These are phyloP conservation scores for Bacidia gigantensis DNA, from an alignment of 495 filamentous ascomycete species.

Conservation along the genomic window DNA sequence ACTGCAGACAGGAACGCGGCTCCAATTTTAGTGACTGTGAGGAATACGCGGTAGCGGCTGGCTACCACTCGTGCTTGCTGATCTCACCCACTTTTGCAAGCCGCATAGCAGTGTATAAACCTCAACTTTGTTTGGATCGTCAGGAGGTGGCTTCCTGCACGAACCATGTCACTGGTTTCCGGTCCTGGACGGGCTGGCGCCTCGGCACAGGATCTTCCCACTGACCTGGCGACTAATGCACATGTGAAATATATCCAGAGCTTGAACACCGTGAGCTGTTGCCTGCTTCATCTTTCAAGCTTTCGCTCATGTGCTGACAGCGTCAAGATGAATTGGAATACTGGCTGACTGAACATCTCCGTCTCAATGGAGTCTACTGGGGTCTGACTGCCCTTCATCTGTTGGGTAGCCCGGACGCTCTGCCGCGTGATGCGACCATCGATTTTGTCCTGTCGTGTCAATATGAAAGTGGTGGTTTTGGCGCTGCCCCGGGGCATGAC, in stretches of 20 bases:
- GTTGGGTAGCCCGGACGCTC: constrained; percentile 61
- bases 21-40: not conserved
- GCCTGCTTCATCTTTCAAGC: not conserved
- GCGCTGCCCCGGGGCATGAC: constrained; percentile 86
- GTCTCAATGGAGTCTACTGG: constrained; percentile 93
- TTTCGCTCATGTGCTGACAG: constrained; percentile 28
- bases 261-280: constrained; percentile 60
- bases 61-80: not conserved
- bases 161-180: constrained; percentile 45
- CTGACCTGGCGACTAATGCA: constrained; percentile 53
- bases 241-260: constrained; percentile 92
- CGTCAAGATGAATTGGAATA: constrained; percentile 89
- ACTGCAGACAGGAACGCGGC: not conserved
- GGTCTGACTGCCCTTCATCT: constrained; percentile 80
- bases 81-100: not conserved
- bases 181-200: constrained; percentile 44
- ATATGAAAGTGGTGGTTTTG: constrained; percentile 76
- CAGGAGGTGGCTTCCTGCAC: not conserved
- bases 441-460: constrained; percentile 88
- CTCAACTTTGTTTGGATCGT: not conserved
- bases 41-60: not conserved
- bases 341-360: constrained; percentile 91
- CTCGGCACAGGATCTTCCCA: constrained; percentile 30
- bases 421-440: constrained; percentile 70
- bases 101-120: not conserved